phyloP scores from a whole-genome alignment of 441 rosid genomes.

The Biscutella auriculata region DNA sequence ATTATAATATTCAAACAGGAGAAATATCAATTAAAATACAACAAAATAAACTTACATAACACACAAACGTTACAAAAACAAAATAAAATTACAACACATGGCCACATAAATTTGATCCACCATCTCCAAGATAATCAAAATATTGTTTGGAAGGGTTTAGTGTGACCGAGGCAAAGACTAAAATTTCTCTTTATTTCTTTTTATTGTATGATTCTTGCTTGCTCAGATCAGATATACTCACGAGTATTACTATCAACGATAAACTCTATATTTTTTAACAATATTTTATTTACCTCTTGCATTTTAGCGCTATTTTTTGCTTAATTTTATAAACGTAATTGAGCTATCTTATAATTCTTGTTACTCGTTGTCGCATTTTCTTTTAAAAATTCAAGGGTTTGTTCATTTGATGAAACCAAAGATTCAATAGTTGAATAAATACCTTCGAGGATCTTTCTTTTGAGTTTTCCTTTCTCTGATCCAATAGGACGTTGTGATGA shows the following conservation, averaged over 20 bases:
- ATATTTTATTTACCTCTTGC: not conserved
- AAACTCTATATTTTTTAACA: not conserved
- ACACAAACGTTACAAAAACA: too few species aligned
- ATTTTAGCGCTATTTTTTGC: not conserved
- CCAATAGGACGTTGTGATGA: not conserved
- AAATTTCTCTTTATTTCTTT: too few species aligned
- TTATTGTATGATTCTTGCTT: too few species aligned
- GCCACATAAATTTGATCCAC: too few species aligned
- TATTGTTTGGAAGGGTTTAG: too few species aligned
- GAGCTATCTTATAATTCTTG: not conserved
- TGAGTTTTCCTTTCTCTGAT: not conserved
- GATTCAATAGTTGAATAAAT: not conserved
- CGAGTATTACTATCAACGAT: not conserved
- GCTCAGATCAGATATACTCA: not conserved
- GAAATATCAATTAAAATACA: too few species aligned
- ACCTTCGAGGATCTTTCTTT: not conserved
- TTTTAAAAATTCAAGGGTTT: not conserved
- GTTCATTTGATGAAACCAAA: not conserved
- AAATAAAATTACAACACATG: too few species aligned
- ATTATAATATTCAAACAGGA: too few species aligned
- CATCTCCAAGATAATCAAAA: too few species aligned
- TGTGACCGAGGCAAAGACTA: too few species aligned
- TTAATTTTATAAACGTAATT: not conserved
- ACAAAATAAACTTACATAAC: too few species aligned
- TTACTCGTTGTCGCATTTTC: not conserved